Conservation (phyloP, 2,329 filamentous ascomycete genomes). For the Fusarium pseudocircinatum region DNA sequence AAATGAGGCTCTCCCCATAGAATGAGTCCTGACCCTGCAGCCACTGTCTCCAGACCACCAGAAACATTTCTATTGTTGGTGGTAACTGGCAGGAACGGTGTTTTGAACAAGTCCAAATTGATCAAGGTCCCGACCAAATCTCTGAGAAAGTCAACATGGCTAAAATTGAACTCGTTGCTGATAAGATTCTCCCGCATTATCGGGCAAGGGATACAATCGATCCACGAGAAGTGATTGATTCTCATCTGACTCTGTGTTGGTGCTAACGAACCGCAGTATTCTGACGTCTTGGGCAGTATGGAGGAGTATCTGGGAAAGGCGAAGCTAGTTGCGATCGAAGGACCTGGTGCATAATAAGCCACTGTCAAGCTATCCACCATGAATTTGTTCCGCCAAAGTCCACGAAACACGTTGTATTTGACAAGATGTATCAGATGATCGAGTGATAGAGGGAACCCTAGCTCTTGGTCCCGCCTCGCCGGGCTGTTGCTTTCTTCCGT, state of each 20-base stretch:
- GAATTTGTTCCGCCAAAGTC: not conserved
- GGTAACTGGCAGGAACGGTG: rapidly evolving
- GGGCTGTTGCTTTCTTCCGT: not conserved
- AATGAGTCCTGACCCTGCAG: not conserved
- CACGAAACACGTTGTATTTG: not conserved
- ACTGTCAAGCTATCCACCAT: not conserved
- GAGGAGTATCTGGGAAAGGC: not conserved
- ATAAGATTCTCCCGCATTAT: not conserved
- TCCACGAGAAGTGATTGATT: not conserved
- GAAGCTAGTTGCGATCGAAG: not conserved
- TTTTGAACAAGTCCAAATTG: not conserved
- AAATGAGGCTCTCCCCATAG: not conserved
- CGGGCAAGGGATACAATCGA: not conserved
- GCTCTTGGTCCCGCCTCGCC: rapidly evolving
- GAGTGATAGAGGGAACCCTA: not conserved
- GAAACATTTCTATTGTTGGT: rapidly evolving
- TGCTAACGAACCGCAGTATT: not conserved
- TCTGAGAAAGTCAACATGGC: not conserved
- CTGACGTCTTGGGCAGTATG: not conserved
- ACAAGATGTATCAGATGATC: not conserved
- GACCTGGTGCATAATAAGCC: not conserved
- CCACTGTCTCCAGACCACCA: rapidly evolving
- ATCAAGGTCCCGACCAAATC: not conserved
- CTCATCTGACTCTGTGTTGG: not conserved
- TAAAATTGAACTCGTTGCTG: not conserved